A percentile compares a stretch with the other conserved stretches of the same genome.
Conservation (phyloP, 31 red algal genomes). For the Asparagopsis taxiformis region DNA sequence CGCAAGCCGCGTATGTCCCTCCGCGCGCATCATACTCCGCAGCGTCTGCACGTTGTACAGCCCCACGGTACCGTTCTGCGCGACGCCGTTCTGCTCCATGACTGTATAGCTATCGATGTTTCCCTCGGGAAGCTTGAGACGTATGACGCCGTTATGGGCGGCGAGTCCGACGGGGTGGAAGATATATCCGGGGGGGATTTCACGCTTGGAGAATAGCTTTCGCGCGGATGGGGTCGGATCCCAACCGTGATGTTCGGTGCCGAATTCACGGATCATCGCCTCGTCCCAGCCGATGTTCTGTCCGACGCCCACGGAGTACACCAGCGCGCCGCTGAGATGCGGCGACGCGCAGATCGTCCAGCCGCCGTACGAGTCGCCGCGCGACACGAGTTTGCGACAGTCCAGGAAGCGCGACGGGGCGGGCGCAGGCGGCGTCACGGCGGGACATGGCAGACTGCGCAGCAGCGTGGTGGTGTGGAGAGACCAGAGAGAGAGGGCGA, state of each 20-base stretch:
- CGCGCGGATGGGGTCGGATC: constrained; percentile 25
- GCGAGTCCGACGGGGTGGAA: constrained; percentile 24
- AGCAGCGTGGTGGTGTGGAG: no score
- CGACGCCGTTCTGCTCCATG: constrained; percentile 10
- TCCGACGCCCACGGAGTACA: constrained; percentile 35
- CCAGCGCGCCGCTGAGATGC: not conserved
- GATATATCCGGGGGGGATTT: constrained; percentile 1
- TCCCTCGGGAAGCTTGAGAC: constrained; percentile 20
- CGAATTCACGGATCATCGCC: constrained; percentile 15
- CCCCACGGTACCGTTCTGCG: constrained; percentile 19
- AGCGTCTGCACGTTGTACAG: constrained; percentile 37
- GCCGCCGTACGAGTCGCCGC: constrained; percentile 4
- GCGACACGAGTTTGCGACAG: not conserved
- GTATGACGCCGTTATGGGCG: constrained; percentile 1
- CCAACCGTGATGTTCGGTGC: constrained; percentile 31
- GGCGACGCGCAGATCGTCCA: constrained; percentile 18
- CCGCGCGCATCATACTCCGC: constrained; percentile 28
- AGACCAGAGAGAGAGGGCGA: no score
- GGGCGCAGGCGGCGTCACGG: no score
- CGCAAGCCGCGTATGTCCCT: constrained; percentile 27
- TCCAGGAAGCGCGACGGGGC: not conserved
- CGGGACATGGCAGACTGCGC: no score
- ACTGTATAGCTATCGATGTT: constrained; percentile 20
- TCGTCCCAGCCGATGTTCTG: constrained; percentile 42
- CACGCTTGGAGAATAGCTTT: not conserved